A percentile compares a stretch with the other conserved stretches of the same genome.
Conservation (phyloP, 2,329 filamentous ascomycete species). For the Ustilaginoidea virens region DNA sequence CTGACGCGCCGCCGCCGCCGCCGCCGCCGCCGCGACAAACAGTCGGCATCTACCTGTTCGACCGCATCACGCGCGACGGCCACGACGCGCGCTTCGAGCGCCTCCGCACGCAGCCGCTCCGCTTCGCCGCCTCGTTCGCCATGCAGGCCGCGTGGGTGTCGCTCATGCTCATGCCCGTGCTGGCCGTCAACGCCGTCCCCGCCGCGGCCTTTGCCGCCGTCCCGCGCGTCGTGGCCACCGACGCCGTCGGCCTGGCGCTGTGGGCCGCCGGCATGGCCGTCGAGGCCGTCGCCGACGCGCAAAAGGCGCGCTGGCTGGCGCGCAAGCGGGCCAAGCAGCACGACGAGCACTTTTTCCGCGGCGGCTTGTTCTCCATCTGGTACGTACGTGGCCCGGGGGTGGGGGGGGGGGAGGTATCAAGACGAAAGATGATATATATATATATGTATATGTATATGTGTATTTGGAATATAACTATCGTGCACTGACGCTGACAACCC, state of each 20-base stretch:
- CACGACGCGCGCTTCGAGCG: constrained; percentile 35
- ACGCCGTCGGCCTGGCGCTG: constrained; percentile 40
- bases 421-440: no score
- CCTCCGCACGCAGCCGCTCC: constrained; percentile 19
- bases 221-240: constrained; percentile 31
- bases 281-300: constrained; percentile 45
- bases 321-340: constrained; percentile 51
- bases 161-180: constrained; percentile 48
- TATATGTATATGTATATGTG: no score
- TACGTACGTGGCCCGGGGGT: constrained; percentile 9
- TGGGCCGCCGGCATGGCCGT: constrained; percentile 44
- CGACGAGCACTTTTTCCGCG: constrained; percentile 48
- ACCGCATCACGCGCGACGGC: constrained; percentile 45
- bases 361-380: constrained; percentile 45
- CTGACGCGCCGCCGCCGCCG: no score
- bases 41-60: constrained; percentile 52
- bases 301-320: constrained; percentile 46
- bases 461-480: no score
- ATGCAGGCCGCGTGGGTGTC: constrained; percentile 54
- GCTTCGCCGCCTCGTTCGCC: constrained; percentile 22
- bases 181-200: constrained; percentile 48
- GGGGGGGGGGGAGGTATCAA: no score
- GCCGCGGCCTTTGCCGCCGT: constrained; percentile 31
- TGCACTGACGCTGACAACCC: no score
- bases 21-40: no score